Conservation (phyloP, 2,329 filamentous ascomycete species). For the Dendryphion nanum region DNA sequence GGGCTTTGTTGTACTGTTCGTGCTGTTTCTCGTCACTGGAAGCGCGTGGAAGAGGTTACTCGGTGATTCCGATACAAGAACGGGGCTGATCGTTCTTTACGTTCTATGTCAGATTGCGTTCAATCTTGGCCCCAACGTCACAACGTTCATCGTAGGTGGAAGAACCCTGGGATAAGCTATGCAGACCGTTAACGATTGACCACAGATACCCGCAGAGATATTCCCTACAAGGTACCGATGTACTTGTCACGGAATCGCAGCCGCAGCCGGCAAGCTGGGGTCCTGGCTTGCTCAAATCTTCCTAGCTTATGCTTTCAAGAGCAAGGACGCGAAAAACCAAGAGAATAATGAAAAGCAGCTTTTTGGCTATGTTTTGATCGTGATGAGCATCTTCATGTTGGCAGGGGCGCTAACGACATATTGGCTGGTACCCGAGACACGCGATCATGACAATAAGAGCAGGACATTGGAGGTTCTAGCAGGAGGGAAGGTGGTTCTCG, state of each 20-base stretch:
- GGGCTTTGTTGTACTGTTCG: conserved; percentile 31
- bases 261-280: conserved; percentile 55
- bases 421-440: conserved; percentile 32
- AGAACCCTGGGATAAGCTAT: no score
- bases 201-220: conserved; percentile 55
- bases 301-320: conserved; percentile 25
- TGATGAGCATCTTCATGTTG: conserved; percentile 36
- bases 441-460: conserved; percentile 32
- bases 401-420: conserved; percentile 31
- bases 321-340: conserved; percentile 9
- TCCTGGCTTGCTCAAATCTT: conserved; percentile 46
- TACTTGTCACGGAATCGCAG: conserved; percentile 54
- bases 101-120: conserved; percentile 34
- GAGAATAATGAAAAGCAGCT: conserved; percentile 24
- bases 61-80: conserved; percentile 15
- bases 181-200: no score
- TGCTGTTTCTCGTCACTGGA: conserved; percentile 33
- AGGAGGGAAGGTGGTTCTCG: conserved; percentile 30
- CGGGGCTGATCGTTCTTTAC: conserved; percentile 30
- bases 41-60: conserved; percentile 29
- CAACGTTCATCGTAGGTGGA: conserved; percentile 35
- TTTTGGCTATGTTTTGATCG: conserved; percentile 31
- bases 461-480: conserved; percentile 31
- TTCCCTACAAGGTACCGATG: conserved; percentile 57
- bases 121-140: conserved; percentile 37